Evolutionary conservation across 1,284 basidiomycete species (phyloP), one percentile per base, ranked within the genome.

Genomic region (Cronartium quercuum): DNA sequence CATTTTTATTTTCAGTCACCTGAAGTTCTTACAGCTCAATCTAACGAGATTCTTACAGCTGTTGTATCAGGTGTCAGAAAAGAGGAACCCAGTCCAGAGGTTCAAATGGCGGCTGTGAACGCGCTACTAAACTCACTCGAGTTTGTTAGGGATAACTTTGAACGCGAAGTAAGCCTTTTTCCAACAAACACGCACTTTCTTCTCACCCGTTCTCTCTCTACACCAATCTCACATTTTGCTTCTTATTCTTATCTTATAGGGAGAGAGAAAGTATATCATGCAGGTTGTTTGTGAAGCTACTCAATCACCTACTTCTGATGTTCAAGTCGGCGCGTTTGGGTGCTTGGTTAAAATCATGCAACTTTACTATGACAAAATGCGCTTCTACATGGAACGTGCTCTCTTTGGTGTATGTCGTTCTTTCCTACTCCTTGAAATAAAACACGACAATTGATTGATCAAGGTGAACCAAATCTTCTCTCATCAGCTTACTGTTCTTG

Each of bases 261-360:
- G 96, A 76, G 95, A 98, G 83, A 88, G 95, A 69, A 98, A 98
- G 84, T 98, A 97, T 84, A 98, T 99, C 83, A 98, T 98, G 96
- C 96, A 99, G 85, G 94, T 98, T 66, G 92, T 98, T 35, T 99
- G 95, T 82, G 96, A 98, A 82, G 96, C 95, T 0, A 98, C 96
- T 0, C 96, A 98, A 83, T 93, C 89, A 78, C 77, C 86, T 1
- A 83, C 88, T 4, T 87, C 90, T 18, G 83, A 87, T 60, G 93
- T 98, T 67, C 93, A 97, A 84, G 89, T 94, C 29, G 91, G 88
- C 47, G 90, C 94, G 0, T 99, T 96, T 81, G 94, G 97, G 82
- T 94, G 92, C 83, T 85, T 99, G 18, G 96, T 98, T 62, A 88
- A 90, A 79, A 95, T 98, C 81, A 98, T 99, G 96, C 89, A 90